phyloP scores from a whole-genome alignment of 345 rosid species.

The Gossypium sturtianum region DNA sequence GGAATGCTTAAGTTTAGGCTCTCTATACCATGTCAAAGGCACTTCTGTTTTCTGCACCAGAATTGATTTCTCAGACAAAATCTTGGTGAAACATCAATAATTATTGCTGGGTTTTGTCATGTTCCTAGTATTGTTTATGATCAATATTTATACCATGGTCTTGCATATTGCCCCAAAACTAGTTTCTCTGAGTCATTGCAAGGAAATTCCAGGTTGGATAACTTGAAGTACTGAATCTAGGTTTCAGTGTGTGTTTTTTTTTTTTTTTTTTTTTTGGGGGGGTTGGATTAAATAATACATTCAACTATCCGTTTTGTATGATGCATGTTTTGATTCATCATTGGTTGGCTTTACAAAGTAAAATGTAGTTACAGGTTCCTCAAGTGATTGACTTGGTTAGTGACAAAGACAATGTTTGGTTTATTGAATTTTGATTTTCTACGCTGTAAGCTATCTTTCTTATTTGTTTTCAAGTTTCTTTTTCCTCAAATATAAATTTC shows the following conservation, averaged over 20 bases:
- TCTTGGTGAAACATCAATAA: neutral
- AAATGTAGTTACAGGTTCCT: neutral
- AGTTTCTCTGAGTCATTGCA: neutral
- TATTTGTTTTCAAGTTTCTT: neutral
- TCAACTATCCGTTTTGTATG: neutral
- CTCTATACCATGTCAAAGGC: neutral
- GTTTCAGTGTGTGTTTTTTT: neutral
- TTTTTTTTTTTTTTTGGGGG: neutral
- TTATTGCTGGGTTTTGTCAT: neutral
- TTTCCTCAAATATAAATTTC: neutral
- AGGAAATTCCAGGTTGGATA: neutral
- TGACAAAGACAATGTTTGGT: neutral
- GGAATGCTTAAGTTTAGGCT: neutral
- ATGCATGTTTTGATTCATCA: neutral
- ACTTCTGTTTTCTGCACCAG: neutral
- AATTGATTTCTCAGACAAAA: neutral
- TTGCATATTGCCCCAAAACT: neutral
- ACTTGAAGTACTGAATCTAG: neutral
- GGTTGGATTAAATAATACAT: neutral
- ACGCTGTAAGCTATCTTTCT: neutral
- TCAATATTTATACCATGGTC: neutral
- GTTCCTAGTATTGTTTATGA: slow-evolving; percentile 1
- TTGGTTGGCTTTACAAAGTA: neutral
- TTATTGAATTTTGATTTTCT: neutral
- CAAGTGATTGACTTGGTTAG: neutral